Evolutionary conservation across 257 asterid species (phyloP).

Genomic region (Leonotis leonurus): DNA sequence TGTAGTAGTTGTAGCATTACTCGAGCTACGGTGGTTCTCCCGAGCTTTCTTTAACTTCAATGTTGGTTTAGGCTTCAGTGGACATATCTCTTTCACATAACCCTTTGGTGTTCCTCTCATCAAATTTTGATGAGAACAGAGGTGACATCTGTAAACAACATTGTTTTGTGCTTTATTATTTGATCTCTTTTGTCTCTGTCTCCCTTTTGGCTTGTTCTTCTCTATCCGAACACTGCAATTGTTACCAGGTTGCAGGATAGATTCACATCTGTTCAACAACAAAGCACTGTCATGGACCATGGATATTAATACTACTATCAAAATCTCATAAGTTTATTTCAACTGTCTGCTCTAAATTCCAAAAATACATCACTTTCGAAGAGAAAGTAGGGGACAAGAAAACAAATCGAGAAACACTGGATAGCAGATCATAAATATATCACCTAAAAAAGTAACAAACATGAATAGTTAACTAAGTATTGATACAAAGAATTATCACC

Average conservation of each 20-base stretch:
- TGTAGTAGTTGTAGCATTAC: neutral
- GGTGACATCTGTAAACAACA: conserved; percentile 59
- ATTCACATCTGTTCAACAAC: conserved; percentile 50
- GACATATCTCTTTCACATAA: conserved; percentile 42
- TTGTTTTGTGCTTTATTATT: conserved; percentile 31
- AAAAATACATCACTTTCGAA: neutral
- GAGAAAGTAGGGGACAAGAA: neutral
- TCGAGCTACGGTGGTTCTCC: conserved; percentile 9
- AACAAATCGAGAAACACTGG: neutral
- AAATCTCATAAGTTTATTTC: neutral
- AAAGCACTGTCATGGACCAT: conserved; percentile 10
- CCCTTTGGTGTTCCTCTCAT: conserved; percentile 69
- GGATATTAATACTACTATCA: neutral
- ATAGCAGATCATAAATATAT: too few relatives aligned
- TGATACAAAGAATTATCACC: neutral
- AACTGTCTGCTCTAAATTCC: neutral
- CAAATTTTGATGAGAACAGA: conserved; percentile 52
- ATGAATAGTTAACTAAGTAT: neutral
- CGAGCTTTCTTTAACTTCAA: conserved; percentile 14
- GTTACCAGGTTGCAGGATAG: conserved; percentile 60
- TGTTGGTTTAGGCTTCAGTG: conserved; percentile 32
- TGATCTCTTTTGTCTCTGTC: conserved; percentile 28
- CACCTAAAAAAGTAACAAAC: neutral
- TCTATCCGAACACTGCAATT: conserved; percentile 55
- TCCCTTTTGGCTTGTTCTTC: conserved; percentile 33